Evolutionary conservation across 2,329 filamentous ascomycete species (phyloP), one percentile per base, ranked within the genome.

Genomic region (Rachicladosporium sp.): DNA sequence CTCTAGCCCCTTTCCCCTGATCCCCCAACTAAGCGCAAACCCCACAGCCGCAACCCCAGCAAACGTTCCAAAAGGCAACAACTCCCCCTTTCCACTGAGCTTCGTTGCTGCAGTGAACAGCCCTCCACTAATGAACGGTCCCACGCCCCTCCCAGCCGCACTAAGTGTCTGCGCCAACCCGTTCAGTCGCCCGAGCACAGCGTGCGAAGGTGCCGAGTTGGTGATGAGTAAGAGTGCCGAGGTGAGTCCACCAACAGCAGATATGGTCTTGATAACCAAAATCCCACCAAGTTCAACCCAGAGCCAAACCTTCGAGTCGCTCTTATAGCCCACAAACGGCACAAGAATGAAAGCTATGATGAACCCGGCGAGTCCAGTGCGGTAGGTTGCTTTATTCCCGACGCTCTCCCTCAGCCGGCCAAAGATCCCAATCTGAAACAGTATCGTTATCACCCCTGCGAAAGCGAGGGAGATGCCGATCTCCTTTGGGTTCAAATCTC

Each of bases 91-190:
- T 2, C 80, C 82, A 8, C 71, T 66, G 4, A 94, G 70, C 36
- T 74, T 71, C 0, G 77, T 80, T 0, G 86, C 80, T 1, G 89
- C 66, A 0, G 85, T 85, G 59, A 93, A 98, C 0, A 98, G 67
- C 0, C 79, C 79, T 0, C 91, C 91, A 0, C 87, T 91, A 0
- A 93, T 67, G 48, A 96, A 88, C 0, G 91, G 91, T 0, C 91
- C 91, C 0, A 86, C 74, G 33, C 88, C 87, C 43, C 91, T 78
- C 6, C 91, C 91, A 0, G 84, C 85, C 0, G 91, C 91, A 0
- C 86, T 93, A 0, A 98, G 75, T 0, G 87, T 94, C 61, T 98
- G 91, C 0, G 91, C 91, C 27, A 96, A 73, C 7, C 91, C 91
- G 54, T 98, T 95, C 19, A 98, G 70, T 0, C 85, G 87, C 3